Conservation (phyloP, 495 filamentous ascomycete genomes). For the Penicilliopsis zonata region DNA sequence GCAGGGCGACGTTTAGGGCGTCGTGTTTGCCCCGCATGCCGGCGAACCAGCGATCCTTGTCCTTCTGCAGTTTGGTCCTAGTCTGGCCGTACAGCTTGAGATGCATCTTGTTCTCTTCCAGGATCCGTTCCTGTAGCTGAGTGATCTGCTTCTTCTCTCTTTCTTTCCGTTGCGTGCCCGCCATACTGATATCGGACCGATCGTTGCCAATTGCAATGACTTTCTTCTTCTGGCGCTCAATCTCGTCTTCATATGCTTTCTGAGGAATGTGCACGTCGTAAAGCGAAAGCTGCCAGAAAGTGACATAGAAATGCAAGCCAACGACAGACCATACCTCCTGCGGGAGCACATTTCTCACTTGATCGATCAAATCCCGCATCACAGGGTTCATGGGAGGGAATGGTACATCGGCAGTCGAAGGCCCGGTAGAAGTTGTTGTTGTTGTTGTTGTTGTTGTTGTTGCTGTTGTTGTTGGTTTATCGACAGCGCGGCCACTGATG, state of each 20-base stretch:
- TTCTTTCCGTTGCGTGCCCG: conserved; percentile 51
- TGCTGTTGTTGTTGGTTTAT: too few relatives aligned
- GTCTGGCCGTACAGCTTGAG: conserved; percentile 52
- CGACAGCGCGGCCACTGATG: conserved; percentile 1
- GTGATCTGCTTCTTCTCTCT: conserved; percentile 46
- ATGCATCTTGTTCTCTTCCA: conserved; percentile 57
- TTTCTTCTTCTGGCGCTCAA: conserved; percentile 46
- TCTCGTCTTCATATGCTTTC: conserved; percentile 63
- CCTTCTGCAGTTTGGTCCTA: conserved; percentile 51
- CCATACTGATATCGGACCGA: conserved; percentile 54
- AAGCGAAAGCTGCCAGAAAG: conserved; percentile 85
- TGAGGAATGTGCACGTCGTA: conserved; percentile 66
- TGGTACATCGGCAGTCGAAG: conserved; percentile 8
- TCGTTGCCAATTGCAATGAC: conserved; percentile 53
- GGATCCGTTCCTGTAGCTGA: conserved; percentile 48
- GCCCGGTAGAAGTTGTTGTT: conserved; percentile 1
- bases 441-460: too few relatives aligned
- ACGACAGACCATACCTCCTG: conserved; percentile 51
- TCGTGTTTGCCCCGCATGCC: conserved; percentile 49
- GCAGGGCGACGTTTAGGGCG: conserved; percentile 55
- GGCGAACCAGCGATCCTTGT: conserved; percentile 73
- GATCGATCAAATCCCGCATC: conserved; percentile 61
- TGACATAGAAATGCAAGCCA: conserved; percentile 68
- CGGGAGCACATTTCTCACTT: conserved; percentile 50
- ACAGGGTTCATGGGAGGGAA: conserved; percentile 53